Base-by-base conservation (phyloP, 2,329 filamentous ascomycete species). In the Nemania serpens region DNA sequence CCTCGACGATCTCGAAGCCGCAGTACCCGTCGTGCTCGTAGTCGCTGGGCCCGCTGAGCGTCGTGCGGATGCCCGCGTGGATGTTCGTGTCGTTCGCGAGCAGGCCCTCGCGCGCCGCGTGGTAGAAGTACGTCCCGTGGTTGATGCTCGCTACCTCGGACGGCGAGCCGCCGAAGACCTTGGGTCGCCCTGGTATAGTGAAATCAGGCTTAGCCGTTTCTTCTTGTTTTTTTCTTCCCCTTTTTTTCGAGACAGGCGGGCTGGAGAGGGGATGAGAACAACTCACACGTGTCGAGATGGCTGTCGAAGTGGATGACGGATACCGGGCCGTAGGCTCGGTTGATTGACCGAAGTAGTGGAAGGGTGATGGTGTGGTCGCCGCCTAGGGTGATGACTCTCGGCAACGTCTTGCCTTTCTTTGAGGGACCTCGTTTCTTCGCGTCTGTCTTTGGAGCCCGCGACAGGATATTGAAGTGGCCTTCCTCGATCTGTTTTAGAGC, bases 81-180 rank as follows among this genome's bases (percentile, higher is more conserved):
- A 96, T 93, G 77, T 93, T 94, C 67, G 86, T 89, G 78, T 95
- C 90, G 72, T 95, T 96, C 64, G 82, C 82, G 18, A 96, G 80
- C 15, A 95, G 80, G 2, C 91, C 91, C 73, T 95, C 91, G 76
- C 88, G 85, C 0, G 88, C 78, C 0, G 91, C 91, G 73, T 94
- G 90, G 77, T 89, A 95, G 78, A 96, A 96, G 79, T 95, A 95
- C 1, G 91, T 95, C 43, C 91, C 91, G 77, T 95, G 91, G 77
- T 95, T 96, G 78, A 96, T 88, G 65, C 83, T 83, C 18, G 91
- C 91, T 41, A 88, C 85, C 62, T 93, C 84, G 29, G 86, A 90
- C 0, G 91, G 91, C 0, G 90, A 88, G 33, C 91, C 91, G 55
- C 92, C 91, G 69, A 96, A 96, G 25, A 95, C 91, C 74, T 94